Base-by-base conservation (phyloP, 129 eudicot species). In the Lonicera japonica region DNA sequence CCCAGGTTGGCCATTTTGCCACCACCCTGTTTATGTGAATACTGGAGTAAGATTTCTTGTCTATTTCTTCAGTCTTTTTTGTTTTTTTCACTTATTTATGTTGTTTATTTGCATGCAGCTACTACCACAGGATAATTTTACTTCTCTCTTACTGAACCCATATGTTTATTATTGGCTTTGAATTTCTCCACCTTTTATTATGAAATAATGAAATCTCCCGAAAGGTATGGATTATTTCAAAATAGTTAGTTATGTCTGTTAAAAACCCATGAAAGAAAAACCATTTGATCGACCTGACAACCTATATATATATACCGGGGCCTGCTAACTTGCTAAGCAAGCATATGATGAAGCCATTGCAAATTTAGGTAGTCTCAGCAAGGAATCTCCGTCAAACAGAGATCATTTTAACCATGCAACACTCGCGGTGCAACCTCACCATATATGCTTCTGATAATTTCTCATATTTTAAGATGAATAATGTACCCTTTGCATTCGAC, bases 321-420 rank as follows among this genome's bases (percentile, higher is more conserved):
- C 88, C 14, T 82, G 88, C 56, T 79, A 73, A 60, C 73, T 82
- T 23, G 87, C 87, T 22, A 81, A 77, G 66, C 79, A 72, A 76
- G 83, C 83, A 54, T 82, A 77, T 74, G 87, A 82, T 68, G 87
- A 82, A 65, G 87, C 87, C 24, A 82, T 82, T 63, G 70, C 87
- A 14, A 83, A 82, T 68, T 73, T 82, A 56, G 87, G 77, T 61
- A 47, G 72, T 64, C 77, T 82, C 19, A 77, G 77, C 55, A 83
- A 82, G 66, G 87, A 82, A 22, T 77, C 83, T 22, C 77, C n/a
- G n/a, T n/a, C n/a, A 82, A 73, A 82, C 77, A 46, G 87, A 82
- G 43, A 77, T 83, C 79, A 82, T 83, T 67, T 67, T 82, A 63
- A 82, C 77, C 25, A 73, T 82, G 87, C 87, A 82, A 65, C 87